Percentiles rank a stretch among this genome's conserved stretches.
These are phyloP conservation scores for Spergularia azorica DNA, from an alignment of 179 eudicot genomes.

Conservation along the genomic window DNA sequence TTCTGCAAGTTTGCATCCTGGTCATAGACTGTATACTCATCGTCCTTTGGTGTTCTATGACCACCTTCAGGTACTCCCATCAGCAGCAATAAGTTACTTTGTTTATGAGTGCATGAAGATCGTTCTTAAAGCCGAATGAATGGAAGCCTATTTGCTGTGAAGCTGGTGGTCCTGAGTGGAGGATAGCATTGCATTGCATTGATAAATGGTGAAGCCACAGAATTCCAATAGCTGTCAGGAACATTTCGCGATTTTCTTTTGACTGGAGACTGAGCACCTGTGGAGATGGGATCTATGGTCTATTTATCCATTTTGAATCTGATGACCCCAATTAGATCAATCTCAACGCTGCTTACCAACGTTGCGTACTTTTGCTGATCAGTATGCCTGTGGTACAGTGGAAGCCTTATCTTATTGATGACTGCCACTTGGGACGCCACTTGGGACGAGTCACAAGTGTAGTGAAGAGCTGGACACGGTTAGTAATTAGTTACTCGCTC, in stretches of 20 bases:
- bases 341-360: not conserved
- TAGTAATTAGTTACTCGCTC: not conserved
- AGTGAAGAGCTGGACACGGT: conserved; percentile 5
- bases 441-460: not conserved
- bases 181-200: conserved; percentile 3
- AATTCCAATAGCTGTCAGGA: conserved; percentile 7
- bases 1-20: not conserved
- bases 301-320: conserved; percentile 3
- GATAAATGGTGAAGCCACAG: conserved; percentile 13
- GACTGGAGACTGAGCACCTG: not conserved
- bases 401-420: conserved; percentile 8
- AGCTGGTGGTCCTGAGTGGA: not conserved
- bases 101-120: conserved; percentile 77
- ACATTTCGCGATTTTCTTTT: not conserved
- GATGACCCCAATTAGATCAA: not conserved
- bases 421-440: too few relatives aligned
- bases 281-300: not conserved
- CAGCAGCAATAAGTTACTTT: conserved; percentile 68
- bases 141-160: conserved; percentile 5
- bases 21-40: not conserved
- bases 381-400: not conserved
- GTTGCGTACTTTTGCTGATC: not conserved
- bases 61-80: conserved; percentile 60
- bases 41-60: not conserved
- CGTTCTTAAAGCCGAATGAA: conserved; percentile 60